phyloP scores from a whole-genome alignment of 192 early-diverging fungal species.

The Phycomyces nitens region DNA sequence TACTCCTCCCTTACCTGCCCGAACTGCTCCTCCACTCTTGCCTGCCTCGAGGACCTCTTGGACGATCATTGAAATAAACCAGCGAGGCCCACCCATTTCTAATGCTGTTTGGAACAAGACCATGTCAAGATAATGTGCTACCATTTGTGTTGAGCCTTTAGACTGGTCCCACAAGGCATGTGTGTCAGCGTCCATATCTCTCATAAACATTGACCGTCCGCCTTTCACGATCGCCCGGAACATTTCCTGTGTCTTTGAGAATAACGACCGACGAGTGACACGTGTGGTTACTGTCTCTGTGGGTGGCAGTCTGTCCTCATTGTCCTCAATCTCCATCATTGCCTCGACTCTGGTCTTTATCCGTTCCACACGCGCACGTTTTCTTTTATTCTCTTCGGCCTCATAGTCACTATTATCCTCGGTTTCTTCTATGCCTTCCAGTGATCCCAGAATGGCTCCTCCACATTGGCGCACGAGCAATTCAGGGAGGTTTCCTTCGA shows the following conservation, averaged over 20 bases:
- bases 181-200: conserved; percentile 32
- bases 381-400: not conserved
- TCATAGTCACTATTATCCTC: not conserved
- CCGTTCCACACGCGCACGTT: not conserved
- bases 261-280: conserved; percentile 14
- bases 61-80: conserved; percentile 35
- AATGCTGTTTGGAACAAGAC: conserved; percentile 31
- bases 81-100: conserved; percentile 32
- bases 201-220: conserved; percentile 40
- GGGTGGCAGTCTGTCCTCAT: not conserved
- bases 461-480: conserved; percentile 9
- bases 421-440: conserved; percentile 6
- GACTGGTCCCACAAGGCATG: conserved; percentile 19
- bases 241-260: conserved; percentile 32
- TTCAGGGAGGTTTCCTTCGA: conserved; percentile 6
- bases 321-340: not conserved
- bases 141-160: conserved; percentile 8
- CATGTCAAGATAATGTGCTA: conserved; percentile 37
- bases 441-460: conserved; percentile 5
- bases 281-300: conserved; percentile 16
- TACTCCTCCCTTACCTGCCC: no score
- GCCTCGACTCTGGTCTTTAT: not conserved
- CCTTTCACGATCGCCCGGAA: conserved; percentile 33
- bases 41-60: conserved; percentile 35
- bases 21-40: conserved; percentile 38